These are phyloP conservation scores for Exidia glandulosa DNA, from an alignment of 768 basidiomycete genomes.

Conservation along the genomic window DNA sequence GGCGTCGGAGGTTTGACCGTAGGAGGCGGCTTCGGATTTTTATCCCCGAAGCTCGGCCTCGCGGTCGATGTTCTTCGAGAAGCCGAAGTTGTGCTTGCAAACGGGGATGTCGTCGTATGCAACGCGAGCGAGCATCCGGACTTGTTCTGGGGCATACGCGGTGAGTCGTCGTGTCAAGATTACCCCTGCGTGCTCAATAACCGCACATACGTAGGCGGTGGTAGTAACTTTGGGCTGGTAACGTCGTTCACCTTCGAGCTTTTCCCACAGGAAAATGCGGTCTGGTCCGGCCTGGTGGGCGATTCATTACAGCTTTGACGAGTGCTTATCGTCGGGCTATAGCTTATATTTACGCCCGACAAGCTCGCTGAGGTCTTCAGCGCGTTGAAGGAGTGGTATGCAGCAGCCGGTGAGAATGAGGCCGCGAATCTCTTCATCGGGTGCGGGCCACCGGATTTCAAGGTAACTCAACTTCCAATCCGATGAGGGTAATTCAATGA, in stretches of 20 bases:
- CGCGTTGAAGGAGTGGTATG: background rate
- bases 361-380: background rate
- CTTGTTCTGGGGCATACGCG: constrained; percentile 3
- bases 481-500: background rate
- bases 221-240: constrained; percentile 6
- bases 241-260: constrained; percentile 6
- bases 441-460: background rate
- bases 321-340: too few relatives aligned
- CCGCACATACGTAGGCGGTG: background rate
- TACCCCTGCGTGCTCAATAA: too few relatives aligned
- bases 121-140: background rate
- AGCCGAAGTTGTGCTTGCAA: background rate
- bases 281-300: constrained; percentile 2
- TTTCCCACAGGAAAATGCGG: constrained; percentile 1
- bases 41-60: background rate
- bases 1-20: constrained; percentile 2
- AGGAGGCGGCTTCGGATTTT: constrained; percentile 1
- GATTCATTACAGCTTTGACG: too few relatives aligned
- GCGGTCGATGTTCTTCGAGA: background rate
- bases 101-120: background rate
- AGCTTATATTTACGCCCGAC: background rate
- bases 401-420: background rate
- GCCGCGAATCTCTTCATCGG: background rate
- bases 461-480: background rate
- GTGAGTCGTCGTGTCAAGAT: too few relatives aligned